Percentiles rank a stretch among this genome's conserved stretches.
phyloP scores from a whole-genome alignment of 805 yeast genomes.

The Pichia paraexigua region DNA sequence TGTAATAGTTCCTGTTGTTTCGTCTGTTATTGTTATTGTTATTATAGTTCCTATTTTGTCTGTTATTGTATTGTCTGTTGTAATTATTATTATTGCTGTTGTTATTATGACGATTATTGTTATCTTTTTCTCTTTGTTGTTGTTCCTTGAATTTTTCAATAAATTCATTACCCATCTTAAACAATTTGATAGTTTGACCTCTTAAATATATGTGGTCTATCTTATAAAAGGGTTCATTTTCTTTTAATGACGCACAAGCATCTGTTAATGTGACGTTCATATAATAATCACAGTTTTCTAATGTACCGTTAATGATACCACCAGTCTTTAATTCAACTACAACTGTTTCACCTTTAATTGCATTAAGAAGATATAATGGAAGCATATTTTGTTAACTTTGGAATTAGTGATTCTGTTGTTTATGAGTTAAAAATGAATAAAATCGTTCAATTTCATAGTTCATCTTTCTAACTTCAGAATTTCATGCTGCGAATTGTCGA shows the following conservation, averaged over 20 bases:
- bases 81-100: conserved; percentile 17
- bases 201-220: conserved; percentile 71
- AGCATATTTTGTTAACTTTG: conserved; percentile 43
- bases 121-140: conserved; percentile 33
- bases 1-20: conserved; percentile 22
- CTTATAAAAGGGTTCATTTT: conserved; percentile 55
- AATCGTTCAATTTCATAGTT: too few species aligned
- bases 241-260: conserved; percentile 58
- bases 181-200: conserved; percentile 75
- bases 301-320: conserved; percentile 76
- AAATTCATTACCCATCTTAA: conserved; percentile 67
- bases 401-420: background rate
- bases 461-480: too few species aligned
- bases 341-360: conserved; percentile 83
- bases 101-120: conserved; percentile 14
- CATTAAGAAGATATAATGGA: conserved; percentile 83
- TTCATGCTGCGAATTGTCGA: too few species aligned
- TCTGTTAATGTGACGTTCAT: conserved; percentile 85
- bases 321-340: conserved; percentile 89
- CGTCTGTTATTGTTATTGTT: conserved; percentile 11
- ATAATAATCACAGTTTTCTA: conserved; percentile 86
- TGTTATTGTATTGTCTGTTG: conserved; percentile 10
- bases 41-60: conserved; percentile 11
- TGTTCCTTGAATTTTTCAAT: conserved; percentile 72
- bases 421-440: too few species aligned